Conservation (phyloP, 495 filamentous ascomycete species). For the Aspergillus incahuasiensis region DNA sequence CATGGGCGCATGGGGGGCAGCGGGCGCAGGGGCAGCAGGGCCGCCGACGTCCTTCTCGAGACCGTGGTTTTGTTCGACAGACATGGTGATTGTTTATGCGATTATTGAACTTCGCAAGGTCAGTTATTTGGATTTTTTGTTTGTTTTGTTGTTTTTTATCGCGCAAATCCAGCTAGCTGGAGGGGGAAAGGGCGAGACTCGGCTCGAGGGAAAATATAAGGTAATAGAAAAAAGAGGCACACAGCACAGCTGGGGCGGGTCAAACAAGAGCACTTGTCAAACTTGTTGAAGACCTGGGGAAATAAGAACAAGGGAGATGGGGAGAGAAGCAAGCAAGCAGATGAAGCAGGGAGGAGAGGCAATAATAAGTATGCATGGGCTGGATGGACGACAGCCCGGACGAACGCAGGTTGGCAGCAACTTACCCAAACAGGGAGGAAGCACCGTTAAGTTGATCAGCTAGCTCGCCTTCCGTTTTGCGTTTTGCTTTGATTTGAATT, state of each 20-base stretch:
- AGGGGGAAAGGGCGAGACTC: slow-evolving; percentile 8
- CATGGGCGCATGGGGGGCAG: neutral
- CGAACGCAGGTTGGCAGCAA: slow-evolving; percentile 19
- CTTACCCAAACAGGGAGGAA: slow-evolving; percentile 21
- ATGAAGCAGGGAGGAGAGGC: slow-evolving; percentile 8
- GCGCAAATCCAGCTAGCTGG: slow-evolving; percentile 24
- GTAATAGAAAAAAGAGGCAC: slow-evolving; percentile 20
- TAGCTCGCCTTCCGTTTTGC: slow-evolving; percentile 9
- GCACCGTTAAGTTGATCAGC: slow-evolving; percentile 19
- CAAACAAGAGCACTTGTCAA: slow-evolving; percentile 10
- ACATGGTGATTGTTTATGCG: slow-evolving; percentile 24
- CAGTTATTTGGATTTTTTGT: slow-evolving; percentile 3
- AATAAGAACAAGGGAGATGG: slow-evolving; percentile 11
- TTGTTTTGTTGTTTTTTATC: slow-evolving; percentile 1
- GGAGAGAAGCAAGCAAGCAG: slow-evolving; percentile 21
- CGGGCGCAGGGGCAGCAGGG: slow-evolving; percentile 2
- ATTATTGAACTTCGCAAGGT: slow-evolving; percentile 1
- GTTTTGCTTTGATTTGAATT: slow-evolving; percentile 11
- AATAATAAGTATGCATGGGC: slow-evolving; percentile 8
- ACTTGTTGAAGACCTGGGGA: slow-evolving; percentile 2
- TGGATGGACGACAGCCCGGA: slow-evolving; percentile 5
- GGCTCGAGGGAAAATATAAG: slow-evolving; percentile 9
- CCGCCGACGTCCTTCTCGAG: slow-evolving; percentile 38
- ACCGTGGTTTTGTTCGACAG: slow-evolving; percentile 23
- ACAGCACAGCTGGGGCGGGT: slow-evolving; percentile 33